Evolutionary conservation across 768 basidiomycete genomes (phyloP).

Genomic region (Xerocomellus intermedius): DNA sequence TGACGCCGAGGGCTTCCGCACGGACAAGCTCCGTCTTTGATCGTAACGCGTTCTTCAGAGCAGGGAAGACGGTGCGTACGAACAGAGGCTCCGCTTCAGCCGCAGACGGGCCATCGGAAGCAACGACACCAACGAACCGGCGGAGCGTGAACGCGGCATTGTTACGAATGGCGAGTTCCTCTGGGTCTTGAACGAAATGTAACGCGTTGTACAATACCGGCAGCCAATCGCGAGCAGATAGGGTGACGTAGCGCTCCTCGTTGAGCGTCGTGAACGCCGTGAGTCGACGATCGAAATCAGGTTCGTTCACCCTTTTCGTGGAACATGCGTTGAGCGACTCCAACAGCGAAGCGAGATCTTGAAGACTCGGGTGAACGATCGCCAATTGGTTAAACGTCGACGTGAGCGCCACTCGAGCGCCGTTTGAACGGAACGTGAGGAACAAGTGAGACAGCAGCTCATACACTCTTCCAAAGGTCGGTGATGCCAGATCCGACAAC

Average conservation of each 20-base stretch:
- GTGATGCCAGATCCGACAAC: slow-evolving; percentile 45
- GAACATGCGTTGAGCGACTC: slow-evolving; percentile 86
- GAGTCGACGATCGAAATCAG: slow-evolving; percentile 87
- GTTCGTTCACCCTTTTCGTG: slow-evolving; percentile 76
- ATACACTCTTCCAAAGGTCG: slow-evolving; percentile 52
- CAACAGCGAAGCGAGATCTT: slow-evolving; percentile 51
- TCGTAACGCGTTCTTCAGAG: slow-evolving; percentile 75
- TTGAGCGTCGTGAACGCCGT: slow-evolving; percentile 73
- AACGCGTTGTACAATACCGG: slow-evolving; percentile 83
- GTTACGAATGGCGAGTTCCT: slow-evolving; percentile 82
- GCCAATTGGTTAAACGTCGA: slow-evolving; percentile 58
- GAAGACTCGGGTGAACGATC: slow-evolving; percentile 39
- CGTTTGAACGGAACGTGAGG: slow-evolving; percentile 68
- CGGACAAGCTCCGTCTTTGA: slow-evolving; percentile 87
- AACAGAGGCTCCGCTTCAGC: slow-evolving; percentile 55
- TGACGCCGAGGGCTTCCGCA: slow-evolving; percentile 74
- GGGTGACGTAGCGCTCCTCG: slow-evolving; percentile 51
- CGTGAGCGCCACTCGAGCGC: slow-evolving; percentile 67
- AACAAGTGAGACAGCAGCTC: slow-evolving; percentile 74
- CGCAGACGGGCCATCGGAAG: slow-evolving; percentile 29
- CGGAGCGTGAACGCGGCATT: slow-evolving; percentile 76
- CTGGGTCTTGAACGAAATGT: slow-evolving; percentile 83
- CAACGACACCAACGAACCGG: slow-evolving; percentile 67
- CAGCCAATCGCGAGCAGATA: slow-evolving; percentile 68
- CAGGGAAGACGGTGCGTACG: slow-evolving; percentile 67